Percentiles rank a stretch among this genome's conserved stretches.
Conservation (phyloP, 495 filamentous ascomycete species). For the Tuber indicum region DNA sequence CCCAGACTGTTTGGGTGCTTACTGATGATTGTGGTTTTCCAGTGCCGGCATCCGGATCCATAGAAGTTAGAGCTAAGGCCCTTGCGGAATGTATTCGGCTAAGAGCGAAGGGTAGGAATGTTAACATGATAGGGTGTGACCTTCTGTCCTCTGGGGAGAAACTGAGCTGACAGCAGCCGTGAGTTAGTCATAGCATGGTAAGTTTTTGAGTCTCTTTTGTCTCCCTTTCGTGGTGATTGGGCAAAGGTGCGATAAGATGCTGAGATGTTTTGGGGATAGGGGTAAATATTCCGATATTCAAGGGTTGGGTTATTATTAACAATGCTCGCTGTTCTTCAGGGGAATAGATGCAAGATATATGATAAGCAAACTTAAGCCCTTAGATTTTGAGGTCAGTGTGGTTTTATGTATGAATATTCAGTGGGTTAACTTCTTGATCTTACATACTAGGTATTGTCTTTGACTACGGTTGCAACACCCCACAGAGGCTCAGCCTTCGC, state of each 20-base stretch:
- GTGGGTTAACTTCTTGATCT: conserved; percentile 1
- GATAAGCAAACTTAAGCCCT: conserved; percentile 70
- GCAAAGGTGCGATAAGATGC: background rate
- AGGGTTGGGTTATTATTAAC: background rate
- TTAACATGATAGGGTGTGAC: conserved; percentile 34
- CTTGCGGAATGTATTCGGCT: conserved; percentile 37
- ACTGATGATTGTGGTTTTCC: background rate
- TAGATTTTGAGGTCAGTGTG: conserved; percentile 53
- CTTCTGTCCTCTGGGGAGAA: background rate
- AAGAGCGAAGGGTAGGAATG: conserved; percentile 32
- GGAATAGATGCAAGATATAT: conserved; percentile 90
- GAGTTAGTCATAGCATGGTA: conserved; percentile 66
- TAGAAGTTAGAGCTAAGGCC: conserved; percentile 33
- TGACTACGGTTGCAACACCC: conserved; percentile 84
- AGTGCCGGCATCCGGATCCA: conserved; percentile 38
- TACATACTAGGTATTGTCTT: conserved; percentile 53
- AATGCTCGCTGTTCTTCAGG: conserved; percentile 46
- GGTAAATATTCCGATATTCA: conserved; percentile 20
- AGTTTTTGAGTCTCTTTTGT: conserved; percentile 15
- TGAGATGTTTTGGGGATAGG: conserved; percentile 12
- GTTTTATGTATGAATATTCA: background rate
- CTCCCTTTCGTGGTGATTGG: conserved; percentile 9
- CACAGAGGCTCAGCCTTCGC: conserved; percentile 81
- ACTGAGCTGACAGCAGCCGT: conserved; percentile 24
- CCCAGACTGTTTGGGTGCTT: background rate